These are phyloP conservation scores for Artomyces pyxidatus DNA, from an alignment of 768 basidiomycete genomes.

Conservation along the genomic window DNA sequence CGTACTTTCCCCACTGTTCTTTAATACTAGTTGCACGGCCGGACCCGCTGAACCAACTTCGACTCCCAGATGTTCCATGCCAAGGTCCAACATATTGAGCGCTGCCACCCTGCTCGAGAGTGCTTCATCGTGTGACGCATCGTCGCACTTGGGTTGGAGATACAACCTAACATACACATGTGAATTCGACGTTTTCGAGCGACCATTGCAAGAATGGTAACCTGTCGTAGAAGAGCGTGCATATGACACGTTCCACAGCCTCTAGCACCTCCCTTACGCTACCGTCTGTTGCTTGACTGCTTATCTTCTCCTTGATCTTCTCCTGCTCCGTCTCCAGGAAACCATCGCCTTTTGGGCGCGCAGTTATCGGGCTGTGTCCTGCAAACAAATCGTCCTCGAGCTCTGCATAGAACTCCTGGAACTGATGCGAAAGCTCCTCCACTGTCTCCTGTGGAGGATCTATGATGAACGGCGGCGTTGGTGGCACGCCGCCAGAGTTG, in stretches of 20 bases:
- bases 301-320: slow-evolving; percentile 8
- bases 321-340: slow-evolving; percentile 16
- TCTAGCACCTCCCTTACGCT: slow-evolving; percentile 57
- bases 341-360: slow-evolving; percentile 16
- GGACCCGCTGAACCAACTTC: slow-evolving; percentile 49
- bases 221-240: slow-evolving; percentile 80
- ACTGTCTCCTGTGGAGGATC: slow-evolving; percentile 37
- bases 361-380: slow-evolving; percentile 27
- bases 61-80: slow-evolving; percentile 83
- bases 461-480: slow-evolving; percentile 27
- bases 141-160: slow-evolving; percentile 63
- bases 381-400: slow-evolving; percentile 58
- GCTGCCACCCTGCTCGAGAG: slow-evolving; percentile 86
- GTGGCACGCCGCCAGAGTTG: slow-evolving; percentile 3
- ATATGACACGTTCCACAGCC: slow-evolving; percentile 63
- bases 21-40: slow-evolving; percentile 56
- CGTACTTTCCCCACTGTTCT: slow-evolving; percentile 68
- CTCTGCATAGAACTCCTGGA: slow-evolving; percentile 66
- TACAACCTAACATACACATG: slow-evolving; percentile 50
- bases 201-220: slow-evolving; percentile 17
- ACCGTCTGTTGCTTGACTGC: slow-evolving; percentile 23
- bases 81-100: slow-evolving; percentile 83
- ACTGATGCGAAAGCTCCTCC: slow-evolving; percentile 41
- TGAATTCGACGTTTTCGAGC: neutral
- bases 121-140: slow-evolving; percentile 84